Percentiles rank a stretch among this genome's conserved stretches.
Evolutionary conservation across 192 early-diverging fungal genomes (phyloP).

Genomic region (Umbelopsis sp.): DNA sequence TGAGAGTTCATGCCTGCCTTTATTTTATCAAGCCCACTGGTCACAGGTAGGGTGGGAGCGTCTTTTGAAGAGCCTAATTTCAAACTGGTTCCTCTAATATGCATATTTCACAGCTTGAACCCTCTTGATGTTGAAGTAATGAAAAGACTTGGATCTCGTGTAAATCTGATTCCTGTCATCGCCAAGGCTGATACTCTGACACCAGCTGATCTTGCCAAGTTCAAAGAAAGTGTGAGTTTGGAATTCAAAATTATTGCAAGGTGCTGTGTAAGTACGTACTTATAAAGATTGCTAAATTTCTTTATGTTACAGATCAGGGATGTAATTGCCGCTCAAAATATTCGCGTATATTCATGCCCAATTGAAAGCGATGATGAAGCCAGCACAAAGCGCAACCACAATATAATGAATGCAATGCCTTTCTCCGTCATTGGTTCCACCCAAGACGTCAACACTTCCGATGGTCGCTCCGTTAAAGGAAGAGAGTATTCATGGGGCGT

Average conservation of each 20-base stretch:
- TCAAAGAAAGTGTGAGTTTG: conserved; percentile 87
- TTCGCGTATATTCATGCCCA: conserved; percentile 88
- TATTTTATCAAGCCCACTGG: conserved; percentile 99
- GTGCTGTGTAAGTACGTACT: neutral
- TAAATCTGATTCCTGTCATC: conserved; percentile 98
- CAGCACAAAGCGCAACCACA: conserved; percentile 77
- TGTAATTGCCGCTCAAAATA: conserved; percentile 88
- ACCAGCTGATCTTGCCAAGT: conserved; percentile 83
- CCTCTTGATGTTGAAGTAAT: conserved; percentile 93
- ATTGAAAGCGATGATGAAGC: conserved; percentile 88
- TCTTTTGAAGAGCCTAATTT: too few relatives aligned
- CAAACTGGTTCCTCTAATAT: neutral
- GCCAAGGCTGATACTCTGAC: conserved; percentile 99
- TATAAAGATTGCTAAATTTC: neutral
- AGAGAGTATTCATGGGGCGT: conserved; percentile 98
- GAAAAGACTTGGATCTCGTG: conserved; percentile 94
- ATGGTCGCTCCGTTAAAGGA: conserved; percentile 91
- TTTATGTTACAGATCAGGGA: conserved; percentile 72
- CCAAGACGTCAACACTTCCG: conserved; percentile 77
- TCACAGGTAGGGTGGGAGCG: conserved; percentile 63
- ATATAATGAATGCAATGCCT: conserved; percentile 89
- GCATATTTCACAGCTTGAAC: conserved; percentile 6
- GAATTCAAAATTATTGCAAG: neutral
- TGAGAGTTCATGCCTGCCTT: conserved; percentile 96
- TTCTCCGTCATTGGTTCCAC: conserved; percentile 95